A percentile compares a stretch with the other conserved stretches of the same genome.
phyloP scores from a whole-genome alignment of 2,329 filamentous ascomycete genomes.

The Ophiostoma montium region DNA sequence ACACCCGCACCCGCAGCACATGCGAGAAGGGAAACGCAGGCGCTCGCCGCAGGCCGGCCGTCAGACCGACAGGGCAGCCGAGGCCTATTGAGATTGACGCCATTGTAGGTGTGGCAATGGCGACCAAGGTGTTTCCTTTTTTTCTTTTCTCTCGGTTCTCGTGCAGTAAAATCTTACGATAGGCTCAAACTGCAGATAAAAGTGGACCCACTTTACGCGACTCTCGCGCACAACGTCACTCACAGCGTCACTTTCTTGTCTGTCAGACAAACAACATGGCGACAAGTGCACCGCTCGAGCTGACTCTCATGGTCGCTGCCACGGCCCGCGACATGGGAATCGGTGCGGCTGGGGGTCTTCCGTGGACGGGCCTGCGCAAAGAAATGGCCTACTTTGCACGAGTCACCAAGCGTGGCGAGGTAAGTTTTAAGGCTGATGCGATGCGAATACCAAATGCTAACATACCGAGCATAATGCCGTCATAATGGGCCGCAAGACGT shows the following conservation, averaged over 20 bases:
- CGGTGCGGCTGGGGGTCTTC: slow-evolving; percentile 61
- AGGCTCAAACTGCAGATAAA: not conserved
- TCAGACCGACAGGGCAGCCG: not conserved
- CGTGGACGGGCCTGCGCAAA: slow-evolving; percentile 76
- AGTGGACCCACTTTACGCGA: slow-evolving; percentile 8
- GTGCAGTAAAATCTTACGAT: not conserved
- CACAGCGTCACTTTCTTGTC: not conserved
- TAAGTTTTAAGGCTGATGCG: slow-evolving; percentile 3
- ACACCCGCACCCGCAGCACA: too few species aligned
- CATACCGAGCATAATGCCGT: slow-evolving; percentile 48
- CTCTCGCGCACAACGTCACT: not conserved
- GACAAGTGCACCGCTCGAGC: slow-evolving; percentile 32
- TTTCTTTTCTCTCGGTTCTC: not conserved
- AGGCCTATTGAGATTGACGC: slow-evolving; percentile 10
- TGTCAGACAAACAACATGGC: not conserved
- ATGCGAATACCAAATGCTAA: too few species aligned
- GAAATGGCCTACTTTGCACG: slow-evolving; percentile 95
- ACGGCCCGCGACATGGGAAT: slow-evolving; percentile 77
- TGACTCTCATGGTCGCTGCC: slow-evolving; percentile 89
- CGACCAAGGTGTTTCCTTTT: not conserved
- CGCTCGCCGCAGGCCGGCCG: not conserved
- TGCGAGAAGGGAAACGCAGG: too few species aligned
- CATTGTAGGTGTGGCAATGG: slow-evolving; percentile 5
- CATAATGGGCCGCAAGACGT: slow-evolving; percentile 96
- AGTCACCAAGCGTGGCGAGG: slow-evolving; percentile 56